Percentiles rank a stretch among this genome's conserved stretches.
These are phyloP conservation scores for Fomitopsis serialis DNA, from an alignment of 768 basidiomycete species.

Conservation along the genomic window DNA sequence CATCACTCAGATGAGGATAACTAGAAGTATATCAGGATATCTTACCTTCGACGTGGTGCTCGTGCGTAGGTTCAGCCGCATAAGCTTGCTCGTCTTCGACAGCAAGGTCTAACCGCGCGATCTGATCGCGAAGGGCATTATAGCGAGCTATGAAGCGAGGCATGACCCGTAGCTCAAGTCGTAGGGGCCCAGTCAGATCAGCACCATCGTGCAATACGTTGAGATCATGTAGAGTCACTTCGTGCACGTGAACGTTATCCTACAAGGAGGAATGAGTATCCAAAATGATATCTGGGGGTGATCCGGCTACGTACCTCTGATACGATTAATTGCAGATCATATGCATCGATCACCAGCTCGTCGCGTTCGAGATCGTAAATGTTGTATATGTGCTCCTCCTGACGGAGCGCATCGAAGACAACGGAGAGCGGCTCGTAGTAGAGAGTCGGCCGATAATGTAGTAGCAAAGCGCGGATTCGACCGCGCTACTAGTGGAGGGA, in stretches of 20 bases:
- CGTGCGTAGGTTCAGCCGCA: slow-evolving; percentile 7
- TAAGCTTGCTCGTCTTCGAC: slow-evolving; percentile 1
- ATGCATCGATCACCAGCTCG: slow-evolving; percentile 68
- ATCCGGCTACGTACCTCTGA: slow-evolving; percentile 47
- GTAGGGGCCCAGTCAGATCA: slow-evolving; percentile 56
- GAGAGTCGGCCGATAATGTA: slow-evolving; percentile 60
- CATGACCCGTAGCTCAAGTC: slow-evolving; percentile 43
- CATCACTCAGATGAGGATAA: too few relatives aligned
- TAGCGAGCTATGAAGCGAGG: slow-evolving; percentile 69
- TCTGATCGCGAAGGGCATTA: slow-evolving; percentile 54
- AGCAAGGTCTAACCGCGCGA: slow-evolving; percentile 33
- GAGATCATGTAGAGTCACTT: slow-evolving; percentile 68
- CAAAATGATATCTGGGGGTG: too few relatives aligned
- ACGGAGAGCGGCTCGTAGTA: slow-evolving; percentile 72
- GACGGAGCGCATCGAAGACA: slow-evolving; percentile 69
- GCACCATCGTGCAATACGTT: slow-evolving; percentile 65
- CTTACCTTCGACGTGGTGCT: too few relatives aligned
- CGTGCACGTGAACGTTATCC: slow-evolving; percentile 68
- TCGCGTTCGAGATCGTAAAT: slow-evolving; percentile 45
- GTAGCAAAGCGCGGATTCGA: slow-evolving; percentile 31
- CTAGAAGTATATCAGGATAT: too few relatives aligned
- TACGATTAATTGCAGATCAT: slow-evolving; percentile 57
- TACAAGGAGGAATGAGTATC: slow-evolving; percentile 24
- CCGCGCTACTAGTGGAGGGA: slow-evolving; percentile 8
- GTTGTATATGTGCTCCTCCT: slow-evolving; percentile 47